Base-by-base conservation (phyloP, 2,329 filamentous ascomycete species). In the Immersiporthe knoxdaviesiana region DNA sequence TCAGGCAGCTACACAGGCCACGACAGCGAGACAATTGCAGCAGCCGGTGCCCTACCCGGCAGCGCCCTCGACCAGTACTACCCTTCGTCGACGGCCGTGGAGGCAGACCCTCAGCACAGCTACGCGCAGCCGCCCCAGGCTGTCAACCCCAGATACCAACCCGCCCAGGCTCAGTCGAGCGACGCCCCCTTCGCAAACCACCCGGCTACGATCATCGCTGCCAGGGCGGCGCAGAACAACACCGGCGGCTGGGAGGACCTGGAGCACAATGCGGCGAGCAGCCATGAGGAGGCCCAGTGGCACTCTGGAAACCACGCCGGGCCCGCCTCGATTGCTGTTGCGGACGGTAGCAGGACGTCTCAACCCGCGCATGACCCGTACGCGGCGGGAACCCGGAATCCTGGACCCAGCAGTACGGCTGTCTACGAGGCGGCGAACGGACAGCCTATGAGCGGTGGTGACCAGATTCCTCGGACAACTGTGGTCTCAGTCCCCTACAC, bases 11-110 rank as follows among this genome's bases (percentile, higher is more conserved):
- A 63, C 41, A 30, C 39, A 21, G 61, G 61, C 37, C 84, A 85
- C 77, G 87, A 89, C 76, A 84, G 85, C 77, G 87, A 89, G 76
- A 79, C 88, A 75, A 83, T 87, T 73, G 88, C 87, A 67, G 86
- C 87, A 63, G 85, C 88, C 37, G 85, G 83, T 59, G 85, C 84
- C 56, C 78, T 88, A 12, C 85, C 88, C 0, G 84, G 83, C 8
- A 81, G 81, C 72, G 79, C 81, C 47, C 66, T 78, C 66, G 79
- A 77, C 21, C 75, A 78, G 71, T 78, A 81, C 70, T 78, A 78
- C 50, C 75, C 59, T 68, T 65, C 69, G 47, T 14, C 30, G 52
- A 54, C 47, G 18, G 64, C 37, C 35, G 54, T 47, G 56, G 67
- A 65, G 27, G 63, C 72, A 56, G 71, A 74, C n/a, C 69, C 32